Evolutionary conservation across 192 early-diverging fungal genomes (phyloP), one percentile per base, ranked within the genome.

Genomic region (Kickxella alabastrina): DNA sequence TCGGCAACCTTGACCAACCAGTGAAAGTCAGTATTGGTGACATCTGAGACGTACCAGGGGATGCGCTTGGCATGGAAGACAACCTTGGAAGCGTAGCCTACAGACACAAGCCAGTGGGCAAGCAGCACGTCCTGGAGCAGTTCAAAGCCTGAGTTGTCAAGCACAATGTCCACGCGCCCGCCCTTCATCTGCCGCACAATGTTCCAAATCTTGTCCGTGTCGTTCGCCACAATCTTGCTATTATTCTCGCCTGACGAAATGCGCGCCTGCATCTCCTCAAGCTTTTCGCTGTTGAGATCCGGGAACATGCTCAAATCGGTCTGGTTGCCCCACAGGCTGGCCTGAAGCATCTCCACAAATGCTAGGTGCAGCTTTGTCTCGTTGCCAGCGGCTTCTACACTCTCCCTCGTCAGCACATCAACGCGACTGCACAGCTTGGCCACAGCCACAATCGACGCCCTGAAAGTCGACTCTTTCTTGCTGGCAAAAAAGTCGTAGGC

Each of bases 21-120:
- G 28, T 87, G 72, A 39, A 98, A 87, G 54, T 98, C 96, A 3
- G 57, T 51, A 3, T 77, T 76, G 23, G 89, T 90, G n/a, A 89
- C 88, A 59, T 98, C 96, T 0, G 90, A 92, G 21, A 98, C 96
- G 54, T 94, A 98, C 96, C 96, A 98, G 19, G 94, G 94, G 45
- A 92, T 83, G 13, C 71, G 62, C 62, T 98, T 98, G 49, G 81
- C 75, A 57, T 97, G 90, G 61, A 97, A 91, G 17, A 87, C 79
- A 12, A 97, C 65, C 22, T 77, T 62, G 6, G 50, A 59, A 0
- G 89, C 91, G 23, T 80, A 68, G 12, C 83, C 81, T 1, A 82
- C 66, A 18, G 81, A 78, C 29, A 92, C 68, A 22, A 98, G 78
- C 73, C 82, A 91, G 48, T 96, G 85, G 10, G 92, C 91, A 50